Conservation (phyloP, 768 basidiomycete species). For the Pseudohyphozyma bogoriensis region DNA sequence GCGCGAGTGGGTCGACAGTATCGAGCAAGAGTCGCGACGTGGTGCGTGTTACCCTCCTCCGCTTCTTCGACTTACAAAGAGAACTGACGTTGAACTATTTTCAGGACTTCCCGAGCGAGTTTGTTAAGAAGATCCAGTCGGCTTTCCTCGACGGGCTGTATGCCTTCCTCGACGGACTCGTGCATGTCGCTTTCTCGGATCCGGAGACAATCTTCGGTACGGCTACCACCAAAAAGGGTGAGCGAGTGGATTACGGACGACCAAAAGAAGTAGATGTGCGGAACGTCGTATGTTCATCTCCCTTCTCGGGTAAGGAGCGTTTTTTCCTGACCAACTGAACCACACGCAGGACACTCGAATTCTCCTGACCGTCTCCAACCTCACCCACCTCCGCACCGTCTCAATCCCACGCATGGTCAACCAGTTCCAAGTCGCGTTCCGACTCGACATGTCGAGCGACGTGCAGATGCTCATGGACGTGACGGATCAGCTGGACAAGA, state of each 20-base stretch:
- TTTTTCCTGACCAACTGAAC: not conserved
- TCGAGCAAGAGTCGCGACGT: not conserved
- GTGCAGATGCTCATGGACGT: slow-evolving; percentile 65
- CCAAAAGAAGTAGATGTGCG: slow-evolving; percentile 27
- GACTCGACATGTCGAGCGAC: slow-evolving; percentile 60
- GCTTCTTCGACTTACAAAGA: not conserved
- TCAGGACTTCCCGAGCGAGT: slow-evolving; percentile 48
- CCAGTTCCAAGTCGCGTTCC: slow-evolving; percentile 68
- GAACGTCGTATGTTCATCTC: slow-evolving; percentile 18
- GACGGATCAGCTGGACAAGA: slow-evolving; percentile 73
- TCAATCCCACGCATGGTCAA: slow-evolving; percentile 69
- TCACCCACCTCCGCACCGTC: slow-evolving; percentile 58
- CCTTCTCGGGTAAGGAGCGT: not conserved
- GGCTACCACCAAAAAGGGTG: not conserved
- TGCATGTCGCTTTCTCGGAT: slow-evolving; percentile 57
- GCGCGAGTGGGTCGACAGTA: not conserved
- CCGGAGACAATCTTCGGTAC: slow-evolving; percentile 20
- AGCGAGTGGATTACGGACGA: slow-evolving; percentile 8
- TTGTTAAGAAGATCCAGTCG: slow-evolving; percentile 63
- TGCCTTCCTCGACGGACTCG: slow-evolving; percentile 74
- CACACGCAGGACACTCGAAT: slow-evolving; percentile 68
- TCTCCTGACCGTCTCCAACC: slow-evolving; percentile 79
- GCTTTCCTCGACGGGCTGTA: slow-evolving; percentile 79
- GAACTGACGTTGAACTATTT: not conserved
- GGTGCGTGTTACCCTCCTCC: not conserved